These are phyloP conservation scores for Acanthamoeba polyphaga DNA, from an alignment of 208 protist species.

Conservation along the genomic window DNA sequence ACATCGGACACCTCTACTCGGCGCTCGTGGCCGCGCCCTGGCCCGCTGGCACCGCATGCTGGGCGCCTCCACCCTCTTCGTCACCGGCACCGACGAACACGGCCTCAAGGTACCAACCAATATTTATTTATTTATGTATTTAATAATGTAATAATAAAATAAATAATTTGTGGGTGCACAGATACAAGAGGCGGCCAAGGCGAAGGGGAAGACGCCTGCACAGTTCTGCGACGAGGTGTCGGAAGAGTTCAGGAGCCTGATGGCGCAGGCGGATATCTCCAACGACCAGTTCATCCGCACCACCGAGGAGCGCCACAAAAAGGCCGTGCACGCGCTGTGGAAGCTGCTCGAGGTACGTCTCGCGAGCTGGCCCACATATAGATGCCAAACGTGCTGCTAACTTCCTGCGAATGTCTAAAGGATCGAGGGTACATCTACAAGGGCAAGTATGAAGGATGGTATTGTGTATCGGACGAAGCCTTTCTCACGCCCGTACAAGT, in stretches of 20 bases:
- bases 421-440: slow-evolving; percentile 97
- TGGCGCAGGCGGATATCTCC: slow-evolving; percentile 93
- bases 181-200: slow-evolving; percentile 81
- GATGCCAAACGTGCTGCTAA: no score
- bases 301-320: slow-evolving; percentile 93
- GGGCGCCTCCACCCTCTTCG: slow-evolving; percentile 93
- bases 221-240: slow-evolving; percentile 95
- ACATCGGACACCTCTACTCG: slow-evolving; percentile 94
- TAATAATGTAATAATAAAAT: not conserved
- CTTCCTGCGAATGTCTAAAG: not conserved
- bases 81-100: slow-evolving; percentile 99
- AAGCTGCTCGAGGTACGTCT: slow-evolving; percentile 87
- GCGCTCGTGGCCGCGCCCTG: slow-evolving; percentile 88
- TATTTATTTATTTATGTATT: slow-evolving; percentile 2
- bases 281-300: slow-evolving; percentile 98
- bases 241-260: slow-evolving; percentile 94
- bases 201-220: slow-evolving; percentile 85
- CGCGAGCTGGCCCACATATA: no score
- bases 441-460: slow-evolving; percentile 99
- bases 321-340: slow-evolving; percentile 94
- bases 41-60: slow-evolving; percentile 89
- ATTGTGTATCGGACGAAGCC: slow-evolving; percentile 98
- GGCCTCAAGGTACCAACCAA: slow-evolving; percentile 96
- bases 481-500: slow-evolving; percentile 91
- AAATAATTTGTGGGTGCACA: not conserved